A percentile compares a stretch with the other conserved stretches of the same genome.
These are phyloP conservation scores for Globisporangium viniferum DNA, from an alignment of 352 stramenopile genomes.

Conservation along the genomic window DNA sequence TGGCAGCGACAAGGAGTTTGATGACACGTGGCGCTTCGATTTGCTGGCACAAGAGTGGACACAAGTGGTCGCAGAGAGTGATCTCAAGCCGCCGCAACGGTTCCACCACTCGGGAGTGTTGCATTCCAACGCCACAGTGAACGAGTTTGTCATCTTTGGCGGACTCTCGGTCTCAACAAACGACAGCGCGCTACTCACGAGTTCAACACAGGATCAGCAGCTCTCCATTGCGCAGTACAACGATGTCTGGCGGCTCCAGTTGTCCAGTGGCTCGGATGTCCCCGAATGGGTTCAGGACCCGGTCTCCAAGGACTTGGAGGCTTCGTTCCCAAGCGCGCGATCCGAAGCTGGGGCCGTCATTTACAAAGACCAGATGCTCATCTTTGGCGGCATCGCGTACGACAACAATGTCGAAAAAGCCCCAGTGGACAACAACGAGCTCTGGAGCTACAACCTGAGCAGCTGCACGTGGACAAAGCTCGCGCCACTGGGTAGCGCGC, in stretches of 20 bases:
- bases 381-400: slow-evolving; percentile 75
- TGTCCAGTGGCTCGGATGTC: slow-evolving; percentile 9
- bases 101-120: slow-evolving; percentile 43
- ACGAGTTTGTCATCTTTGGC: slow-evolving; percentile 53
- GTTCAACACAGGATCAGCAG: slow-evolving; percentile 4
- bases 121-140: slow-evolving; percentile 35
- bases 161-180: slow-evolving; percentile 35
- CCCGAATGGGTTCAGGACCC: slow-evolving; percentile 41
- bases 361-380: slow-evolving; percentile 43
- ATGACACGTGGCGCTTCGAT: slow-evolving; percentile 75
- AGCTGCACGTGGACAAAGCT: slow-evolving; percentile 41
- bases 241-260: slow-evolving; percentile 46
- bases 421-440: slow-evolving; percentile 49
- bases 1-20: slow-evolving; percentile 45
- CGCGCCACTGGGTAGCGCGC: slow-evolving; percentile 14
- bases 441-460: slow-evolving; percentile 61
- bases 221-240: slow-evolving; percentile 45
- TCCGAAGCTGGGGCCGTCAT: slow-evolving; percentile 53
- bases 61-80: slow-evolving; percentile 20
- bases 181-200: background rate
- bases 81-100: slow-evolving; percentile 26
- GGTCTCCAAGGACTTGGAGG: slow-evolving; percentile 3
- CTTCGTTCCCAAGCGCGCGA: slow-evolving; percentile 25
- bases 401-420: slow-evolving; percentile 33
- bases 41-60: slow-evolving; percentile 31